Percentiles rank a stretch among this genome's conserved stretches.
Conservation (phyloP, 2,329 filamentous ascomycete genomes). For the Myriosclerotinia duriaeana region DNA sequence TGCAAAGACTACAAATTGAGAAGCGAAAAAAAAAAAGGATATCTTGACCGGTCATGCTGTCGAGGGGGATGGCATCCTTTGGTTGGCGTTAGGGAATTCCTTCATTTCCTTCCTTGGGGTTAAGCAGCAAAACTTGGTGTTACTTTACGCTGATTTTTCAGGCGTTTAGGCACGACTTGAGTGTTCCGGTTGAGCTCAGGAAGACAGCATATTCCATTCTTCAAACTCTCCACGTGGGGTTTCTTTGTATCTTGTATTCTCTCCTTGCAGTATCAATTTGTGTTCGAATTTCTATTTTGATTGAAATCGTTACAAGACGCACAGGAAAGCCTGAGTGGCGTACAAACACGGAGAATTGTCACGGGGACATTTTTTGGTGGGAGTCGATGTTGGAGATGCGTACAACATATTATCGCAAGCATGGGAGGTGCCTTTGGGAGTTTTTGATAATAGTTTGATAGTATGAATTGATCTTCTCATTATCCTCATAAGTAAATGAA, state of each 20-base stretch:
- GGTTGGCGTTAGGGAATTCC: not conserved
- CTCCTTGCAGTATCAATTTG: not conserved
- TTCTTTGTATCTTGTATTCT: not conserved
- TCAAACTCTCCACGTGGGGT: not conserved
- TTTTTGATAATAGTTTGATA: constrained; percentile 4
- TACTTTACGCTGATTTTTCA: not conserved
- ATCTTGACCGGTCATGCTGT: not conserved
- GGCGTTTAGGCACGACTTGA: not conserved
- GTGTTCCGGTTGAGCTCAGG: not conserved
- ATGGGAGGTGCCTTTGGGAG: constrained; percentile 1
- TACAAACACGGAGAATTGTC: constrained; percentile 12
- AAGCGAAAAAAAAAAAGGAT: not conserved
- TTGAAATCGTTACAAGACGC: not conserved
- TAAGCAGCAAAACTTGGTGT: not conserved
- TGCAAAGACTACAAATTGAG: not conserved
- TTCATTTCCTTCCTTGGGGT: not conserved
- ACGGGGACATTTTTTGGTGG: not conserved
- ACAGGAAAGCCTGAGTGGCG: not conserved
- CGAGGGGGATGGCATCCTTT: not conserved
- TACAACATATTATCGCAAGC: not conserved
- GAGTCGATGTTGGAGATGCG: not conserved
- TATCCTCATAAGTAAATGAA: not conserved
- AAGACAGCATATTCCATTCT: constrained; percentile 3
- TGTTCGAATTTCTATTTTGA: not conserved
- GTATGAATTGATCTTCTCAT: not conserved